Percentiles rank a stretch among this genome's conserved stretches.
phyloP scores from a whole-genome alignment of 2,329 filamentous ascomycete species.

The Nannizziopsis barbatae region DNA sequence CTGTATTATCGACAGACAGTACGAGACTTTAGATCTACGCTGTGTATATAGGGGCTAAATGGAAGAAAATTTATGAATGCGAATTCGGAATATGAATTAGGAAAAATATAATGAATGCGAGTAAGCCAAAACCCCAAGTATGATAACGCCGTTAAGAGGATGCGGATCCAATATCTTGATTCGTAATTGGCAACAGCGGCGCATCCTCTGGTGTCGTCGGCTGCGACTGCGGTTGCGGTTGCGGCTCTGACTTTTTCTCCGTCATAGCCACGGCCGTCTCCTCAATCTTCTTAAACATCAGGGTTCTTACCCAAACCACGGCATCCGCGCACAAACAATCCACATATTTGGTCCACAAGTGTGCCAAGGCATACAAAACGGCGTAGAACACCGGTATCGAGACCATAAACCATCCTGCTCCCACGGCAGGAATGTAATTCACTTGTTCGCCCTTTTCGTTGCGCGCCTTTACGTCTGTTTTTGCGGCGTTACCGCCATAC shows the following conservation, averaged over 20 bases:
- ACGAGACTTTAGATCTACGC: too few species aligned
- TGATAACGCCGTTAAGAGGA: neutral
- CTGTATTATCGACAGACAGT: too few species aligned
- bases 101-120: neutral
- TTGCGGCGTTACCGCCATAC: slow-evolving; percentile 13
- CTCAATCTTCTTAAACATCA: slow-evolving; percentile 11
- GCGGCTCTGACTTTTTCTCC: neutral
- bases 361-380: slow-evolving; percentile 12
- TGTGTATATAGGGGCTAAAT: too few species aligned
- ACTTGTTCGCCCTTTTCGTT: slow-evolving; percentile 11
- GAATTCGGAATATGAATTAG: neutral
- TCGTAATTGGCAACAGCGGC: neutral
- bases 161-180: neutral
- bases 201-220: slow-evolving; percentile 1
- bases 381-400: slow-evolving; percentile 13
- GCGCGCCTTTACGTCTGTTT: neutral
- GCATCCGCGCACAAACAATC: slow-evolving; percentile 13
- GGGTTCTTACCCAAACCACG: slow-evolving; percentile 8
- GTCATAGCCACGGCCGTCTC: neutral
- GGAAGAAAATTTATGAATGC: too few species aligned
- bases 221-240: neutral
- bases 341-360: slow-evolving; percentile 14
- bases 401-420: slow-evolving; percentile 5
- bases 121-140: neutral
- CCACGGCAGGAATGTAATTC: slow-evolving; percentile 1